phyloP scores from a whole-genome alignment of 345 rosid species.

The Turritis glabra region DNA sequence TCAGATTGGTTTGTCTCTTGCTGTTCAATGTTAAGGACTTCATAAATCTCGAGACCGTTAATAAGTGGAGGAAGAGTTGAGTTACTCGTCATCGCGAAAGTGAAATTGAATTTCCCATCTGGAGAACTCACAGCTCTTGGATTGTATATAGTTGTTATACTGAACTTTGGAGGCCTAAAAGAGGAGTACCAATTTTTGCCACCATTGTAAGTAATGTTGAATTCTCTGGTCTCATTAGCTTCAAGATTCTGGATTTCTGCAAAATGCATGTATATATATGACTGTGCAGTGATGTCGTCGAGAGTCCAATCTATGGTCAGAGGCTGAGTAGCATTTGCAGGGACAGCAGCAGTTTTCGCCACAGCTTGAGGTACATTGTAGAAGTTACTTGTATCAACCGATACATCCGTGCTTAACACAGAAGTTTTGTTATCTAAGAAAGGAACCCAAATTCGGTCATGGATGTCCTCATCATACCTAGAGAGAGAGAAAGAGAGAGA shows the following conservation, averaged over 20 bases:
- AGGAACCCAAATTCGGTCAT: constrained; percentile 50
- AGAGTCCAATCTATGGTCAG: background rate
- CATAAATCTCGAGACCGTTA: constrained; percentile 43
- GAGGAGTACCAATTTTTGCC: constrained; percentile 16
- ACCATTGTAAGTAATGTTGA: constrained; percentile 40
- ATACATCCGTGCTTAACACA: background rate
- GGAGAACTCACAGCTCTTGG: constrained; percentile 4
- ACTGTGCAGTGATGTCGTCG: background rate
- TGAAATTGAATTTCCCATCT: constrained; percentile 20
- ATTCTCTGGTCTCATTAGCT: constrained; percentile 35
- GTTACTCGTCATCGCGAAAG: constrained; percentile 22
- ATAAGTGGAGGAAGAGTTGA: constrained; percentile 44
- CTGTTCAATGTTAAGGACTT: constrained; percentile 21
- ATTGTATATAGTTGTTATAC: constrained; percentile 30
- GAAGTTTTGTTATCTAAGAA: background rate
- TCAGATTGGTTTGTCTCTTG: constrained; percentile 34
- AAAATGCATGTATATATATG: constrained; percentile 51
- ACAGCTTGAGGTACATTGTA: constrained; percentile 36
- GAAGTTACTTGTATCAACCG: background rate
- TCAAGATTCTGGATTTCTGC: constrained; percentile 40
- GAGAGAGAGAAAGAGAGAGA: constrained; percentile 35
- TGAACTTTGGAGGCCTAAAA: constrained; percentile 30
- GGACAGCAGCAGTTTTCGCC: constrained; percentile 37
- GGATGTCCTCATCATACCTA: constrained; percentile 50
- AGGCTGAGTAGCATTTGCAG: constrained; percentile 23